phyloP scores from a whole-genome alignment of 2,329 filamentous ascomycete species.

The Diaporthe vexans region DNA sequence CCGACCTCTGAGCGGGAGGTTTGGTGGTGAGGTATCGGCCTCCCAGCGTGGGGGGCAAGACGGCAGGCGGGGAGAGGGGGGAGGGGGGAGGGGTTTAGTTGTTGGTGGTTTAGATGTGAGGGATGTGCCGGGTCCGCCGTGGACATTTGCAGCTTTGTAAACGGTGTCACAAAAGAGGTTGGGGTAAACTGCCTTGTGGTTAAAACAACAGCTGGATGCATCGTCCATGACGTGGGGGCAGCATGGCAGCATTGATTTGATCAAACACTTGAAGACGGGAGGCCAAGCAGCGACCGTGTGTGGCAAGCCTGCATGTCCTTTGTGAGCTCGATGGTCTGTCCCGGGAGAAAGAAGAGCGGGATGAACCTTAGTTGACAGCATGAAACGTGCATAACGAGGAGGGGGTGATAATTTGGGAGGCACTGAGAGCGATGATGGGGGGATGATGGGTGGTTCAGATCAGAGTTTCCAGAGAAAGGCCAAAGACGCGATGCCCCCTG shows the following conservation, averaged over 20 bases:
- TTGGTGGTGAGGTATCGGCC: not conserved
- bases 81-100: too few species aligned
- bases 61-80: not conserved
- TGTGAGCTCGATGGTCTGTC: constrained; percentile 20
- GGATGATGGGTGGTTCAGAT: too few species aligned
- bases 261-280: constrained; percentile 19
- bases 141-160: not conserved
- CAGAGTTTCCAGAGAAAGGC: constrained; percentile 15
- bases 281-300: constrained; percentile 1
- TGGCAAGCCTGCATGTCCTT: not conserved
- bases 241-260: constrained; percentile 19
- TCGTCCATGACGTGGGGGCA: not conserved
- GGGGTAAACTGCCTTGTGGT: not conserved
- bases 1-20: not conserved
- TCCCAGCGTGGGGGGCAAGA: not conserved
- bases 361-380: constrained; percentile 32
- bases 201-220: not conserved
- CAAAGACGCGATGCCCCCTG: constrained; percentile 8
- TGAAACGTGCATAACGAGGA: constrained; percentile 22
- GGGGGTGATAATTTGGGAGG: constrained; percentile 10
- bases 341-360: constrained; percentile 20
- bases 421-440: too few species aligned
- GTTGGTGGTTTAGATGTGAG: not conserved
- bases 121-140: not conserved
- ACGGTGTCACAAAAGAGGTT: not conserved